These are phyloP conservation scores for Aspergillus unguis DNA, from an alignment of 2,329 filamentous ascomycete species.

Conservation along the genomic window DNA sequence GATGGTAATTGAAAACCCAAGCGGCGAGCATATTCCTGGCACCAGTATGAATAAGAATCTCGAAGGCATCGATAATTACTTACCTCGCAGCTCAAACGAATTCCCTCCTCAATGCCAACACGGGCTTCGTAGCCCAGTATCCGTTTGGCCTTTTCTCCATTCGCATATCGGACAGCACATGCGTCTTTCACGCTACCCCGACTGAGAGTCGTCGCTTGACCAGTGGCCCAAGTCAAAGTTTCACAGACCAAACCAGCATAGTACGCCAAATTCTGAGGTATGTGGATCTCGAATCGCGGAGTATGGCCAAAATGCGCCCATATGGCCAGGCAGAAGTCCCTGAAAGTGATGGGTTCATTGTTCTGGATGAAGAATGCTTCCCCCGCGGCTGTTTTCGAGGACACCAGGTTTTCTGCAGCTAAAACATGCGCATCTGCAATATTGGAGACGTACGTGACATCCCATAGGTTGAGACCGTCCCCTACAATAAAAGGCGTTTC, in stretches of 20 bases:
- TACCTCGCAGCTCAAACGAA: conserved; percentile 50
- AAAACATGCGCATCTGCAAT: conserved; percentile 46
- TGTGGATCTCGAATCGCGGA: conserved; percentile 47
- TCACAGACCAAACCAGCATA: conserved; percentile 48
- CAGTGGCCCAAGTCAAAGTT: conserved; percentile 46
- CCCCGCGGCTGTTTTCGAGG: conserved; percentile 39
- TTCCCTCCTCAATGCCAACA: conserved; percentile 51
- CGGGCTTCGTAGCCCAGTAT: conserved; percentile 53
- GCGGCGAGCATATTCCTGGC: conserved; percentile 33
- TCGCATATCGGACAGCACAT: conserved; percentile 52
- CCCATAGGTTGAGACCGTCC: conserved; percentile 43
- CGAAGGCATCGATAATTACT: conserved; percentile 13
- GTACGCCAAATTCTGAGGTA: conserved; percentile 51
- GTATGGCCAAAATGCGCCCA: conserved; percentile 49
- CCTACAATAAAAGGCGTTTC: conserved; percentile 44
- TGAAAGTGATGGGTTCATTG: conserved; percentile 45
- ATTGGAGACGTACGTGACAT: conserved; percentile 44
- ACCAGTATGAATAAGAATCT: conserved; percentile 3
- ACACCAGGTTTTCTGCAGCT: conserved; percentile 42
- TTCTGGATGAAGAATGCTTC: conserved; percentile 48
- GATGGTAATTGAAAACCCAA: conserved; percentile 25
- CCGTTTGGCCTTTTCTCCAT: conserved; percentile 49
- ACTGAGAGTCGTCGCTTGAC: conserved; percentile 47
- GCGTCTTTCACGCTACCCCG: conserved; percentile 56
- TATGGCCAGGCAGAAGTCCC: conserved; percentile 44